Percentiles rank a stretch among this genome's conserved stretches.
Evolutionary conservation across 1,284 basidiomycete genomes (phyloP).

Genomic region (Moesziomyces sp.): DNA sequence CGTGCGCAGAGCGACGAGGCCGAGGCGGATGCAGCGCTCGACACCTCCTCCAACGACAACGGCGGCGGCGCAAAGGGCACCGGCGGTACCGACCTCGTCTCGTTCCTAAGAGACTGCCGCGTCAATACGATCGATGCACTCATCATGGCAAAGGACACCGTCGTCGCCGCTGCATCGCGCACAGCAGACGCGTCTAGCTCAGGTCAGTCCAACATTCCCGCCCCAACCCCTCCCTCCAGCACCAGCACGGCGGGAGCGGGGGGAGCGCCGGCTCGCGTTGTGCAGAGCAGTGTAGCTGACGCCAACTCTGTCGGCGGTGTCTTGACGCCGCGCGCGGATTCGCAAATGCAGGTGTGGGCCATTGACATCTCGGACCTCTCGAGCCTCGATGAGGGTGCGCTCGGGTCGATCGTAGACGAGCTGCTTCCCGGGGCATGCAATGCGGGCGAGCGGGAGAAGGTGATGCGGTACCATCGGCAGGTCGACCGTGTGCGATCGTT

Average conservation of each 20-base stretch:
- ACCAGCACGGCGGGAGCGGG: background rate
- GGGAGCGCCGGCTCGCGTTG: background rate
- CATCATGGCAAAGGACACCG: slow-evolving; percentile 35
- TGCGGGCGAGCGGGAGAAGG: slow-evolving; percentile 27
- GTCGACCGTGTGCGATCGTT: slow-evolving; percentile 50
- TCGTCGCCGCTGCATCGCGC: slow-evolving; percentile 1
- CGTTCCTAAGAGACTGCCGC: slow-evolving; percentile 59
- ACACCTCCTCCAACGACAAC: slow-evolving; percentile 25
- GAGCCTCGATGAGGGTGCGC: background rate
- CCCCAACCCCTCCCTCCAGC: background rate
- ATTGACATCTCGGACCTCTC: slow-evolving; percentile 40
- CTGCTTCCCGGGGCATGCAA: slow-evolving; percentile 26
- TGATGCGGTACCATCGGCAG: slow-evolving; percentile 41
- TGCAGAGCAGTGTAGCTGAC: slow-evolving; percentile 22
- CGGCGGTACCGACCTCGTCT: slow-evolving; percentile 62
- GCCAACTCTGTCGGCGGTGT: background rate
- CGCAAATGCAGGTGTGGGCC: slow-evolving; percentile 45
- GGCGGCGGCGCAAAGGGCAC: slow-evolving; percentile 56
- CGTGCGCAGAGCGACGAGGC: slow-evolving; percentile 18
- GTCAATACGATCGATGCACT: slow-evolving; percentile 60
- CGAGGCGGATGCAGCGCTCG: slow-evolving; percentile 28
- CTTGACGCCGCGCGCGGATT: slow-evolving; percentile 3
- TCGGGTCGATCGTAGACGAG: slow-evolving; percentile 4
- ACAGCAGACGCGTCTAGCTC: slow-evolving; percentile 1
- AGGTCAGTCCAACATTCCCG: slow-evolving; percentile 36